Percentiles rank a stretch among this genome's conserved stretches.
These are phyloP conservation scores for Blumeria hordei DNA, from an alignment of 2,329 filamentous ascomycete species.

Conservation along the genomic window DNA sequence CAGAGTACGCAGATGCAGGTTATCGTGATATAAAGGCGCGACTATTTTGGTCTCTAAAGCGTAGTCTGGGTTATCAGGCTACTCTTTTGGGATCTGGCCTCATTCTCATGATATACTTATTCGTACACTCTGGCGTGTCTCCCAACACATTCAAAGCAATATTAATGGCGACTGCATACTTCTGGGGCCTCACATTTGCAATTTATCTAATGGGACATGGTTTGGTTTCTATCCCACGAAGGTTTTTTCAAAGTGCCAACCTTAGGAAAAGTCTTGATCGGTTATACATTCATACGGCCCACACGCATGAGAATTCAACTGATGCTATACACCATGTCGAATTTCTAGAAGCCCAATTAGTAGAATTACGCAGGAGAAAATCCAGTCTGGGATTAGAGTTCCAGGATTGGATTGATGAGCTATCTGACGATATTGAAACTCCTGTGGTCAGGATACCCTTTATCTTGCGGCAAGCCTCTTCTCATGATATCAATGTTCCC, in stretches of 20 bases:
- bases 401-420: conserved; percentile 87
- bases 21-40: conserved; percentile 69
- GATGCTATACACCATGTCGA: conserved; percentile 63
- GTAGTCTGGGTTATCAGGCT: conserved; percentile 73
- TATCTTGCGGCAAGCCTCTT: conserved; percentile 18
- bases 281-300: conserved; percentile 57
- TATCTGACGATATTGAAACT: conserved; percentile 51
- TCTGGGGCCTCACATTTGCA: conserved; percentile 73
- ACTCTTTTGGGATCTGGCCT: conserved; percentile 48
- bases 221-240: conserved; percentile 69
- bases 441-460: conserved; percentile 32
- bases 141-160: conserved; percentile 54
- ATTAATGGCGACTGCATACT: conserved; percentile 84
- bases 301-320: conserved; percentile 64
- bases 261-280: conserved; percentile 49
- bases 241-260: conserved; percentile 56
- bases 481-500: conserved; percentile 31
- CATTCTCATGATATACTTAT: conserved; percentile 59
- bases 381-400: conserved; percentile 51
- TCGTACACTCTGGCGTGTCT: conserved; percentile 51
- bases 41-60: conserved; percentile 60
- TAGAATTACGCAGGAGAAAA: conserved; percentile 59
- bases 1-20: conserved; percentile 83
- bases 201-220: conserved; percentile 98
- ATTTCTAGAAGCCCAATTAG: conserved; percentile 57